A percentile compares a stretch with the other conserved stretches of the same genome.
Evolutionary conservation across 441 rosid species (phyloP).

Genomic region (Lepidium campestre): DNA sequence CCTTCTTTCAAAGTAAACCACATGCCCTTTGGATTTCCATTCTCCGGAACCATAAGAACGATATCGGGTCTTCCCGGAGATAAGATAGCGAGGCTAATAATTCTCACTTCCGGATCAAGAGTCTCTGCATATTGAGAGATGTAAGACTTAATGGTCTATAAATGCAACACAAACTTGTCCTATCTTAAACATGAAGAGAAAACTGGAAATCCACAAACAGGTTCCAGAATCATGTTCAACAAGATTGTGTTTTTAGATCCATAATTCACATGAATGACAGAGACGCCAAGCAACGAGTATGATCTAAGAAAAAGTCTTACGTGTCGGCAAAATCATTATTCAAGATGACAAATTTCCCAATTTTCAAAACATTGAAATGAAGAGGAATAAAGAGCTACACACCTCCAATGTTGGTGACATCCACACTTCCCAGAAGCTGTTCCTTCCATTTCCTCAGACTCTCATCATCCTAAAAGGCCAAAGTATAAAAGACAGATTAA

Average conservation of each 20-base stretch:
- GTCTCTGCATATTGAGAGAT: conserved; percentile 40
- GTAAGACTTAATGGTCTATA: neutral
- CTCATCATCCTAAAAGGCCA: conserved; percentile 62
- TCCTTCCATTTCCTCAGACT: conserved; percentile 90
- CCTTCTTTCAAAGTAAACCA: conserved; percentile 97
- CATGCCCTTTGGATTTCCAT: conserved; percentile 61
- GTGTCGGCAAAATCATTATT: neutral
- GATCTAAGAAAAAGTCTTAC: neutral
- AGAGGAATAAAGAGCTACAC: neutral
- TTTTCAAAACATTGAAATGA: neutral
- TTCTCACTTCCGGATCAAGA: conserved; percentile 70
- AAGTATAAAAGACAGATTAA: neutral
- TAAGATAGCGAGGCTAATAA: conserved; percentile 54
- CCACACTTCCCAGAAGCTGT: conserved; percentile 80
- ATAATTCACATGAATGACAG: neutral
- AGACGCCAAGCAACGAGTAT: neutral
- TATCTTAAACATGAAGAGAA: too few relatives aligned
- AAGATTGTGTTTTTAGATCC: neutral
- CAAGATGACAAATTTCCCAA: neutral
- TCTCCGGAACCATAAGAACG: conserved; percentile 58
- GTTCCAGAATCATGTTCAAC: neutral
- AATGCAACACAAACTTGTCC: neutral
- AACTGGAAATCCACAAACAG: too few relatives aligned
- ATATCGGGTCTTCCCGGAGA: conserved; percentile 65
- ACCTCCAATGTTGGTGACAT: conserved; percentile 71